Base-by-base conservation (phyloP, 2,329 filamentous ascomycete species). In the Epichloe brachyelytri region DNA sequence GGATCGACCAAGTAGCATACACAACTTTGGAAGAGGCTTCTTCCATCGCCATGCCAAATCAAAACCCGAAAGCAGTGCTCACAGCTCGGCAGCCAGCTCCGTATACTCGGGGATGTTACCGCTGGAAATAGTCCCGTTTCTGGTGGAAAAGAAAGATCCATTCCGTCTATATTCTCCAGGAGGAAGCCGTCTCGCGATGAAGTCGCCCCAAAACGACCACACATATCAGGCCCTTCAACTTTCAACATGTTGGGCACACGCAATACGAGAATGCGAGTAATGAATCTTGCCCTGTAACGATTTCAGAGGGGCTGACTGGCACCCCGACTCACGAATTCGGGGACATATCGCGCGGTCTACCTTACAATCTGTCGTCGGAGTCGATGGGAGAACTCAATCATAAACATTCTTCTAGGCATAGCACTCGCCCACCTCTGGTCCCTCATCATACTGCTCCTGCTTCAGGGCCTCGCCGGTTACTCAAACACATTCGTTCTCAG, bases 201-300 rank as follows among this genome's bases (percentile, higher is more conserved):
- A 26, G 54, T 59, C 46, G 48, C 57, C 48, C 57, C 62, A 49
- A 74, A 64, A 58, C 74, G 70, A 55, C 60, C 74, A 47, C 72
- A 75, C 50, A 84, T 84, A 50, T 84, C 80, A 1, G 75, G 70
- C 1, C 80, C 3, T 83, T 80, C 64, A 82, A 83, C 67, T 84
- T 84, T 54, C 79, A 83, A 60, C 80, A 84, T 62, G 71, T 84
- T 36, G 74, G 76, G 4, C 79, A 83, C 60, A 79, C 75, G 12
- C 68, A 72, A 12, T 74, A 73, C 45, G 73, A 80, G 33, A 68
- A 74, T 47, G 53, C 74, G 3, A 64, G 71, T 4, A 67, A 66
- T 51, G 54, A 72, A 6, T 65, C 19, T 1, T 22, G 2, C 8
- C 15, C 33, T 19, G 3, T 36, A 22, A 44, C 14, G 3, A 30